A percentile compares a stretch with the other conserved stretches of the same genome.
These are phyloP conservation scores for Primulina tabacum DNA, from an alignment of 257 asterid species.

Conservation along the genomic window DNA sequence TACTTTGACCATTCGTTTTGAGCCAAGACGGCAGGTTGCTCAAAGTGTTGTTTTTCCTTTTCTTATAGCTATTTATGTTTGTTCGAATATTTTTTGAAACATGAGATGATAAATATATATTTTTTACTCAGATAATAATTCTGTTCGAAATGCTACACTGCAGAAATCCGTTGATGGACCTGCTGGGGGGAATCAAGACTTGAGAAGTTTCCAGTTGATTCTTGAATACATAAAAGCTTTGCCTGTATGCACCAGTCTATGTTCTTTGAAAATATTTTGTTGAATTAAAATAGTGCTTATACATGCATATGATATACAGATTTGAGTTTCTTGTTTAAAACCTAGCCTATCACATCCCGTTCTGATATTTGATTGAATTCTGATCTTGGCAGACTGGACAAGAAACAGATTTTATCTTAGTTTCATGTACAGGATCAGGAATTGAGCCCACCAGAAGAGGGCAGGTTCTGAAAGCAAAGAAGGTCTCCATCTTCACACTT, in stretches of 20 bases:
- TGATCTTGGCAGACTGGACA: constrained; percentile 80
- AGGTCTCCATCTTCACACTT: constrained; percentile 45
- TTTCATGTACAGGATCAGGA: constrained; percentile 95
- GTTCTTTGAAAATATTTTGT: constrained; percentile 7
- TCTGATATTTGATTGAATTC: constrained; percentile 20
- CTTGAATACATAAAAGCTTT: constrained; percentile 90
- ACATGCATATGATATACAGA: constrained; percentile 4
- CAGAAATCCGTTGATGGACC: constrained; percentile 71
- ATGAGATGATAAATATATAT: not conserved
- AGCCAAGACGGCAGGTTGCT: constrained; percentile 89
- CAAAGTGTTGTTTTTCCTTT: not conserved
- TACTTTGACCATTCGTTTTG: constrained; percentile 87
- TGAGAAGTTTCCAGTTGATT: constrained; percentile 90
- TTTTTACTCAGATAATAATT: constrained; percentile 3
- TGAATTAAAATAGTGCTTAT: not conserved
- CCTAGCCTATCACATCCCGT: not conserved
- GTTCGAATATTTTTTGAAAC: not conserved
- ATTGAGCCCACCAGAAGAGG: constrained; percentile 76
- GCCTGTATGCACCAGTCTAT: constrained; percentile 57
- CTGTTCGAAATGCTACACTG: constrained; percentile 15
- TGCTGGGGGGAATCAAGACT: constrained; percentile 60
- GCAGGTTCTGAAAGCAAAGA: constrained; percentile 87
- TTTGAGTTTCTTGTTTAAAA: constrained; percentile 11
- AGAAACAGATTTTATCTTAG: constrained; percentile 90
- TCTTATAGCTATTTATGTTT: not conserved